Evolutionary conservation across 2,329 filamentous ascomycete genomes (phyloP).

Genomic region (Sporothrix dimorphospora): DNA sequence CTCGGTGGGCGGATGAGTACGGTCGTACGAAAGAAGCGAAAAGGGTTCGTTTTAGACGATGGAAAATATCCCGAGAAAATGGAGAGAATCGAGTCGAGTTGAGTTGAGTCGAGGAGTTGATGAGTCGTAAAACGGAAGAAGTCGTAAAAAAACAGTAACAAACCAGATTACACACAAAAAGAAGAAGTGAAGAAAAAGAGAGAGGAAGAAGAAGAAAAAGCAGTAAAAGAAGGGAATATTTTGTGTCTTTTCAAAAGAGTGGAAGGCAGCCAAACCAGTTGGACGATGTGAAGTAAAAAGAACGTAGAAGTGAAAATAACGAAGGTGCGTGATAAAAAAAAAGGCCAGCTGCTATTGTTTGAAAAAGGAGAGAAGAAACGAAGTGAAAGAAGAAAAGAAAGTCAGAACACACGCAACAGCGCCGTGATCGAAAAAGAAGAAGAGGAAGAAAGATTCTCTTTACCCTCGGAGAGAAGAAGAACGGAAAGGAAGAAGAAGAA

Average conservation of each 20-base stretch:
- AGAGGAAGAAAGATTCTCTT: constrained; percentile 33
- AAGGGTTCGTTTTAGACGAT: constrained; percentile 23
- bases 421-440: constrained; percentile 33
- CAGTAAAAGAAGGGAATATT: constrained; percentile 23
- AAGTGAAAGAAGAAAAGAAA: constrained; percentile 47
- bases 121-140: not conserved
- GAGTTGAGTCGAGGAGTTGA: constrained; percentile 8
- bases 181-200: not conserved
- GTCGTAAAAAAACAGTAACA: constrained; percentile 7
- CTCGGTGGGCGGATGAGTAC: constrained; percentile 16
- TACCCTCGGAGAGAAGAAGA: constrained; percentile 35
- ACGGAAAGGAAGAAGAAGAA: constrained; percentile 29
- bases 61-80: constrained; percentile 20
- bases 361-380: constrained; percentile 36
- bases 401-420: constrained; percentile 43
- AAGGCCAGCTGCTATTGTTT: constrained; percentile 49
- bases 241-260: constrained; percentile 49
- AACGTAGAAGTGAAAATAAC: constrained; percentile 40
- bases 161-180: constrained; percentile 9
- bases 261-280: constrained; percentile 62
- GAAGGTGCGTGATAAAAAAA: constrained; percentile 35
- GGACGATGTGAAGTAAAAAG: constrained; percentile 45
- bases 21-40: constrained; percentile 21
- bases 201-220: not conserved
- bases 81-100: not conserved